Evolutionary conservation across 1,284 basidiomycete species (phyloP), one percentile per base, ranked within the genome.

Genomic region (Boletus holoroseus): DNA sequence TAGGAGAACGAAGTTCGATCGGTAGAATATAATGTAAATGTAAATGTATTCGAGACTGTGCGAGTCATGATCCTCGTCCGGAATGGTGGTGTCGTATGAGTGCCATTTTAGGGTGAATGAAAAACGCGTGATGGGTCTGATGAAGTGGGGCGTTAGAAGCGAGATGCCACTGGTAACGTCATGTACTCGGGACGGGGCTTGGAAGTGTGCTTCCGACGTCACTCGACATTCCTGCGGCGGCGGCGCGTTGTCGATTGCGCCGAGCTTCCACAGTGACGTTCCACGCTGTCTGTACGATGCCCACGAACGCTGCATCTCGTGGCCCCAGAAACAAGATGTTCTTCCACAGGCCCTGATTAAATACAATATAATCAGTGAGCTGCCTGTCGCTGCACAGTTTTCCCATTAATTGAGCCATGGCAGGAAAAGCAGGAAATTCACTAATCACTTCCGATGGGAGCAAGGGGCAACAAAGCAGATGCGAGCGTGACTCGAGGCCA

Each of bases 361-460:
- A 69, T 35, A 58, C 60, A 48, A 60, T 55, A 55, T 65, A 60
- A 42, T 57, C 55, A 9, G 57, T 55, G 43, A 75, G 61, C 50
- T 66, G 58, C 27, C 59, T 66, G 26, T 62, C 61, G 46, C 42
- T 58, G 60, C 68, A 71, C 7, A 58, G 32, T 13, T 49, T 48
- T 20, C 63, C 67, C 66, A 76, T 63, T 16, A 59, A 68, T 28
- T 71, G 66, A 1, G 79, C 72, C 81, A 85, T 83, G 11, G 73
- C 72, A 3, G 76, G 71, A 12, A 75, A 71, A 42, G 81, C 75
- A 2, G 83, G 75, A 55, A 72, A 76, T 63, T 76, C 74, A 39
- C 61, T 69, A 31, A 76, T 69, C 42, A 70, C 73, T 51, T 66
- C 62, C 7, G 61, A 36, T 0, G 74, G 74, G 34, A 76, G 71